phyloP scores from a whole-genome alignment of 2,329 filamentous ascomycete genomes.

The Daldinia eschscholtzii region DNA sequence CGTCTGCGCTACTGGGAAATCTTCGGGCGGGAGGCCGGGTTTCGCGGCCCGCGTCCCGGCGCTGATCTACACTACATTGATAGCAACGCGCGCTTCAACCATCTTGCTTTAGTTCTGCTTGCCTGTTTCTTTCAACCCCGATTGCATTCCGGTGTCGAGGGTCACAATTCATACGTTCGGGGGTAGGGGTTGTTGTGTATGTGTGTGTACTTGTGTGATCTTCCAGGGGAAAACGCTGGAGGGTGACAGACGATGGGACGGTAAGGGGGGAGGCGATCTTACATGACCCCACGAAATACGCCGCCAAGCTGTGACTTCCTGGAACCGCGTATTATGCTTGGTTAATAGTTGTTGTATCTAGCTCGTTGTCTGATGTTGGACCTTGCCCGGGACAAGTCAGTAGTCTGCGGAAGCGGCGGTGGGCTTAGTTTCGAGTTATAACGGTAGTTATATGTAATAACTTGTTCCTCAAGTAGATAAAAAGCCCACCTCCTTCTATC shows the following conservation, averaged over 20 bases:
- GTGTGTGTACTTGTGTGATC: not conserved
- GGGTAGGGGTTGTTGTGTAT: not conserved
- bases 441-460: conserved; percentile 13
- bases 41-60: conserved; percentile 39
- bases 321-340: conserved; percentile 16
- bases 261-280: conserved; percentile 22
- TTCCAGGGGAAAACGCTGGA: conserved; percentile 12
- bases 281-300: conserved; percentile 25
- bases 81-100: conserved; percentile 20
- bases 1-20: conserved; percentile 39
- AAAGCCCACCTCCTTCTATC: not conserved
- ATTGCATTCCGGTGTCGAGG: conserved; percentile 37
- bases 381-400: conserved; percentile 26
- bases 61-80: conserved; percentile 39
- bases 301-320: conserved; percentile 32
- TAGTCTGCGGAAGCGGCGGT: conserved; percentile 30
- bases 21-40: conserved; percentile 26
- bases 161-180: conserved; percentile 37
- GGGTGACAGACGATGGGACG: conserved; percentile 30
- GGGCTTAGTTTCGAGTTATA: conserved; percentile 24
- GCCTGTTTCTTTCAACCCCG: conserved; percentile 7
- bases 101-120: conserved; percentile 12
- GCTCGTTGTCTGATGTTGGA: conserved; percentile 11
- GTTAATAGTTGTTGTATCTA: conserved; percentile 14
- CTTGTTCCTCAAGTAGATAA: conserved; percentile 19